phyloP scores from a whole-genome alignment of 2,329 filamentous ascomycete genomes.

The Ustulina deusta region DNA sequence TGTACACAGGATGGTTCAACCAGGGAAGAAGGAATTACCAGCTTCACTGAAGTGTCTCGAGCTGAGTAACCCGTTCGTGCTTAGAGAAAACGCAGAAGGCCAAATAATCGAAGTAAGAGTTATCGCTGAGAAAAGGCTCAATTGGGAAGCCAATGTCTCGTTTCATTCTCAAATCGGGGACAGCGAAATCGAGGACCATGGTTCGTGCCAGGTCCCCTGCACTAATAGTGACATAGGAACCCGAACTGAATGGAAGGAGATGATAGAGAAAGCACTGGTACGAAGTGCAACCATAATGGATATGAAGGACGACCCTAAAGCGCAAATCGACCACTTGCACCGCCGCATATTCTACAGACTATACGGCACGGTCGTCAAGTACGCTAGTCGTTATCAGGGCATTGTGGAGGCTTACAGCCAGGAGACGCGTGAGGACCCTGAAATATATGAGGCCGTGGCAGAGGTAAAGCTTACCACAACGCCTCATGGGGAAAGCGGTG shows the following conservation, averaged over 20 bases:
- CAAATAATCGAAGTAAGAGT: constrained; percentile 29
- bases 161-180: too few species aligned
- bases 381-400: constrained; percentile 38
- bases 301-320: neutral
- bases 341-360: constrained; percentile 43
- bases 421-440: neutral
- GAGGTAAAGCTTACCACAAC: constrained; percentile 37
- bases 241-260: neutral
- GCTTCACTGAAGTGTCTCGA: constrained; percentile 20
- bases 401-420: constrained; percentile 38
- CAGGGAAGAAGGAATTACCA: neutral
- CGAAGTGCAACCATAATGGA: constrained; percentile 15
- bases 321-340: constrained; percentile 21
- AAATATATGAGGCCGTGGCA: constrained; percentile 37
- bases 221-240: neutral
- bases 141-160: constrained; percentile 26
- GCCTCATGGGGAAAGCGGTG: constrained; percentile 25
- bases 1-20: constrained; percentile 15
- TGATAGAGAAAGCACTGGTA: neutral
- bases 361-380: constrained; percentile 43
- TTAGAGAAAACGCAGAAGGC: constrained; percentile 15
- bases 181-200: too few species aligned
- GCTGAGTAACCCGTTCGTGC: constrained; percentile 32
- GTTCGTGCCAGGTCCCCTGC: constrained; percentile 28
- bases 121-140: constrained; percentile 12